A percentile compares a stretch with the other conserved stretches of the same genome.
Conservation (phyloP, 805 yeast species). For the Komagataella pseudopastoris region DNA sequence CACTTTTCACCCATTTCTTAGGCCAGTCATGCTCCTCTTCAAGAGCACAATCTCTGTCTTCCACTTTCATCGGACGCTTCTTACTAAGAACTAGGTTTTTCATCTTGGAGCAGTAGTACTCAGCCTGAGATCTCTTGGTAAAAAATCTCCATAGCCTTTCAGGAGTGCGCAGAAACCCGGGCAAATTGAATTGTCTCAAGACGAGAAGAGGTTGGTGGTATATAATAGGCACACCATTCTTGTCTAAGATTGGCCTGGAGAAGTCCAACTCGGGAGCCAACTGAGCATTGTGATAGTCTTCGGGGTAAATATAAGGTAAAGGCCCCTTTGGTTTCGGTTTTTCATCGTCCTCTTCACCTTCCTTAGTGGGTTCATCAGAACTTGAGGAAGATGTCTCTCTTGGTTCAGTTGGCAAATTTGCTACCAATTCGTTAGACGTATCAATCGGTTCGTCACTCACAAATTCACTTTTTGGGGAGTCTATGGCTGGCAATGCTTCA, state of each 20-base stretch:
- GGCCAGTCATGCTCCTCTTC: conserved; percentile 88
- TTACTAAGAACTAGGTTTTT: conserved; percentile 39
- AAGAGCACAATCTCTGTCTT: conserved; percentile 26
- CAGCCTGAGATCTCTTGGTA: conserved; percentile 58
- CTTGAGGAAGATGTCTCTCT: background rate
- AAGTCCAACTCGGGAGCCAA: conserved; percentile 51
- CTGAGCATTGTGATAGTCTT: conserved; percentile 37
- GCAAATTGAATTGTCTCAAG: conserved; percentile 59
- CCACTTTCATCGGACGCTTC: conserved; percentile 36
- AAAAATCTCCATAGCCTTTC: conserved; percentile 67
- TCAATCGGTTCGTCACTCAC: background rate
- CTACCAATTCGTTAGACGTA: background rate
- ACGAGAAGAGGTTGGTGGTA: conserved; percentile 72
- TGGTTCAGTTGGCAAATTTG: background rate
- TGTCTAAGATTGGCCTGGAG: conserved; percentile 13
- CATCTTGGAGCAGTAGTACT: conserved; percentile 42
- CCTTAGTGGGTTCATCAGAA: conserved; percentile 23
- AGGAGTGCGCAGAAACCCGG: conserved; percentile 73
- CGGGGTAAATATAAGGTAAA: conserved; percentile 48
- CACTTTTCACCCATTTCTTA: conserved; percentile 62
- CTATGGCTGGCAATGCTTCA: background rate
- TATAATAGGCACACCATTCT: conserved; percentile 36
- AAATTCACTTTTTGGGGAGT: background rate
- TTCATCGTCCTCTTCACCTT: conserved; percentile 8
- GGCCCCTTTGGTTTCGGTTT: conserved; percentile 22